Base-by-base conservation (phyloP, 2,329 filamentous ascomycete species). In the Plectosphaerella sp. region DNA sequence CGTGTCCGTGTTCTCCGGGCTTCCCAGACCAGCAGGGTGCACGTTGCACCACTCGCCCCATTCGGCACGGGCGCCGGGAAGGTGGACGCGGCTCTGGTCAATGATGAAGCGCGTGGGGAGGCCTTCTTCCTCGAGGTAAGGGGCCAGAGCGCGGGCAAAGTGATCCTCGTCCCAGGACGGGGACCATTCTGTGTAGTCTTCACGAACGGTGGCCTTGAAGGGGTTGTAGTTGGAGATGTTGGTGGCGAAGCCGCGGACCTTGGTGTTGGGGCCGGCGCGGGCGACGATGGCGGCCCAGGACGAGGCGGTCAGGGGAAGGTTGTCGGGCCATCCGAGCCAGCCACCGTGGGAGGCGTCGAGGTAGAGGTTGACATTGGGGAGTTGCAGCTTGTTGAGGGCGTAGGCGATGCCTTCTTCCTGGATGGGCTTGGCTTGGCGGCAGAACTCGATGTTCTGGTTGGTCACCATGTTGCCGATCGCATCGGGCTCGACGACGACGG, bases 1-100 rank as follows among this genome's bases (percentile, higher is more conserved):
- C 48, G 66, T 63, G 14, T 63, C 63, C 3, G 61, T 59, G 14
- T 65, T 70, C 14, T 64, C 62, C 2, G 69, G 70, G 5, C 49
- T 51, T 7, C 70, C 70, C 24, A 70, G 71, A 1, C 70, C 69
- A 5, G 70, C 61, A 5, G 60, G 62, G 24, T 57, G 56, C 45
- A 71, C 65, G 52, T 73, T 72, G 59, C 70, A 73, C 71, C 70
- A 73, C 50, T 72, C 70, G 10, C 69, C 68, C 68, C 70, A 72
- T 46, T 65, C 62, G 47, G 59, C 51, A 11, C 70, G 62, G 7
- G 63, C 63, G 7, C 65, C 69, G 3, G 68, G 66, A 1, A 65
- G 57, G 3, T 64, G 66, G 6, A 68, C 66, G 16, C 71, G 68
- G 33, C 70, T 69, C 57, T 72, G 68, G 55, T 73, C 71, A 56